A percentile compares a stretch with the other conserved stretches of the same genome.
These are phyloP conservation scores for Akanthomyces muscarius DNA, from an alignment of 2,329 filamentous ascomycete species.

Conservation along the genomic window DNA sequence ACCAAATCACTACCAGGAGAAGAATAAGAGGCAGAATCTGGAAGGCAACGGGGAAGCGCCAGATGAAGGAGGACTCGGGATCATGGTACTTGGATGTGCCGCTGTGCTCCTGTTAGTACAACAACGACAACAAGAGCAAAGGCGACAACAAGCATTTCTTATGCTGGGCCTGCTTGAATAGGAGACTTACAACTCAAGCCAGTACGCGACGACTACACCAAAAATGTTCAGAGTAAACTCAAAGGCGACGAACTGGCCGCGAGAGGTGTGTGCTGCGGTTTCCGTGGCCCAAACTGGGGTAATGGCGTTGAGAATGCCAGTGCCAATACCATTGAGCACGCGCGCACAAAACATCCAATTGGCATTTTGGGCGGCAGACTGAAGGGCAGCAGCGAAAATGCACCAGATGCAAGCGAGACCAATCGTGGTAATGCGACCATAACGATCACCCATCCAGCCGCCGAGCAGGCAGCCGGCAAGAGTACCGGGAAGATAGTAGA, in stretches of 20 bases:
- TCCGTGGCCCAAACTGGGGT: slow-evolving; percentile 70
- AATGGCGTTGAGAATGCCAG: slow-evolving; percentile 66
- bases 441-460: slow-evolving; percentile 60
- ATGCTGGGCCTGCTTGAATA: neutral
- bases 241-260: slow-evolving; percentile 66
- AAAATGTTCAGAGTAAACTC: slow-evolving; percentile 73
- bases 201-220: slow-evolving; percentile 58
- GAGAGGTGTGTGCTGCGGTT: slow-evolving; percentile 61
- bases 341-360: slow-evolving; percentile 64
- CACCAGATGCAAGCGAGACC: slow-evolving; percentile 55
- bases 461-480: slow-evolving; percentile 60
- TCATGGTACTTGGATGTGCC: slow-evolving; percentile 58
- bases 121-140: too few relatives aligned
- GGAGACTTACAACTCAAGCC: slow-evolving; percentile 46
- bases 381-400: slow-evolving; percentile 58
- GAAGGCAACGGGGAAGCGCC: slow-evolving; percentile 67
- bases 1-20: slow-evolving; percentile 54
- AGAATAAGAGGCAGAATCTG: slow-evolving; percentile 61
- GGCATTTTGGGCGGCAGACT: slow-evolving; percentile 61
- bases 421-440: slow-evolving; percentile 61
- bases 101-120: slow-evolving; percentile 17
- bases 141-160: neutral
- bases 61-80: slow-evolving; percentile 55
- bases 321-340: slow-evolving; percentile 57
- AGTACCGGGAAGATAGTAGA: slow-evolving; percentile 50